Evolutionary conservation across 441 rosid genomes (phyloP).

Genomic region (Dalechampia spathulata): DNA sequence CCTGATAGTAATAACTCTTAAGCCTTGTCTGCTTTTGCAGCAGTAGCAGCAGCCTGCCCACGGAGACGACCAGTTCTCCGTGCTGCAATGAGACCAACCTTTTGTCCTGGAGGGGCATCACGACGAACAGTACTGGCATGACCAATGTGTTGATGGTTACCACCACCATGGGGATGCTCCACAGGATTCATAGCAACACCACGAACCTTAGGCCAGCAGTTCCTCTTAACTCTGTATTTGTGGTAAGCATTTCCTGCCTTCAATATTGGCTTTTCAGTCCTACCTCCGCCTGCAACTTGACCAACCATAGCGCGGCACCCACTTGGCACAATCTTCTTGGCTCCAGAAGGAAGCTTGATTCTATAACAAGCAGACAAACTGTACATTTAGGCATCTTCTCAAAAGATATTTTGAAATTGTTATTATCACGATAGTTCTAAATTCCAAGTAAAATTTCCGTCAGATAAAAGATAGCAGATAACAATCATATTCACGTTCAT

Average conservation of each 20-base stretch:
- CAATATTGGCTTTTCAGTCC: constrained; percentile 88
- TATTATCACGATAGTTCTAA: no score
- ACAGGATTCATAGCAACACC: constrained; percentile 99
- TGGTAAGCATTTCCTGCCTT: constrained; percentile 94
- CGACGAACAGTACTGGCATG: constrained; percentile 90
- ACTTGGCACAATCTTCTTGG: constrained; percentile 74
- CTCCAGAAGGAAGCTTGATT: constrained; percentile 73
- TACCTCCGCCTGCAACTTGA: constrained; percentile 87
- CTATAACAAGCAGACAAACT: constrained; percentile 18
- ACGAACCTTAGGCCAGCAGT: constrained; percentile 98
- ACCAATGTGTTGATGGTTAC: constrained; percentile 95
- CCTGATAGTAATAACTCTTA: no score
- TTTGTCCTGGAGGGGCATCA: constrained; percentile 90
- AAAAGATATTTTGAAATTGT: no score
- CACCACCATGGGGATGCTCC: constrained; percentile 99
- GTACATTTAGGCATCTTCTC: no score
- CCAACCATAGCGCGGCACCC: constrained; percentile 78
- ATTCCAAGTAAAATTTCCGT: no score
- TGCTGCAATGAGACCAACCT: constrained; percentile 96
- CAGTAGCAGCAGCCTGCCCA: constrained; percentile 94
- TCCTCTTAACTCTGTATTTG: constrained; percentile 89
- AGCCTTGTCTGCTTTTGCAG: constrained; percentile 69
- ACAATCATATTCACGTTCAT: no score
- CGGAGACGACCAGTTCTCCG: constrained; percentile 93
- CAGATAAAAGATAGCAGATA: no score